These are phyloP conservation scores for Amylostereum areolatum DNA, from an alignment of 1,284 basidiomycete species.

Conservation along the genomic window DNA sequence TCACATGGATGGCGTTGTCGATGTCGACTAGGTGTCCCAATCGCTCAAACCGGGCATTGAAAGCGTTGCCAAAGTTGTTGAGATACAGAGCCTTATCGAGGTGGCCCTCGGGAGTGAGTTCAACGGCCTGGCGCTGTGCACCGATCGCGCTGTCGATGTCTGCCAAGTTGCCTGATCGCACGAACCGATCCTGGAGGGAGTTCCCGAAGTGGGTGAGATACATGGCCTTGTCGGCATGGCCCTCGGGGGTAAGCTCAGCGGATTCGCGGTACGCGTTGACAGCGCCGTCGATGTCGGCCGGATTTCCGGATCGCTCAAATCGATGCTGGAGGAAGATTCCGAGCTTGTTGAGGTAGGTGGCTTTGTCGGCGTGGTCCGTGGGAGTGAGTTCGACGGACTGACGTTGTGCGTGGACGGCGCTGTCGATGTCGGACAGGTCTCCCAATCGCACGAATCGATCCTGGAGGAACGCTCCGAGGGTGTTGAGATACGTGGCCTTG, in stretches of 20 bases:
- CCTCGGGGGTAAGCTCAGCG: not conserved
- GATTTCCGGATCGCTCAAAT: not conserved
- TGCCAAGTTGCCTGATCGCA: not conserved
- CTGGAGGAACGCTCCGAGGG: not conserved
- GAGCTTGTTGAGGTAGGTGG: not conserved
- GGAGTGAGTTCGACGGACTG: not conserved
- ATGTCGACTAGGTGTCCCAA: not conserved
- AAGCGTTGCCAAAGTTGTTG: not conserved
- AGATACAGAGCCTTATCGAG: not conserved
- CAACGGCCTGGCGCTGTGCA: not conserved
- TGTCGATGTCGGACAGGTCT: not conserved
- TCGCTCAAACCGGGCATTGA: not conserved
- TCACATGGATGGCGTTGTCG: not conserved
- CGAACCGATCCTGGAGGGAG: not conserved
- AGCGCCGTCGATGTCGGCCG: not conserved
- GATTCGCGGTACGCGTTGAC: not conserved
- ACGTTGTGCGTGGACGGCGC: not conserved
- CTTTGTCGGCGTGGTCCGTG: not conserved
- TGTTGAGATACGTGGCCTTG: not conserved
- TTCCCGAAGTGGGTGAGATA: not conserved
- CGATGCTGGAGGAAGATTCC: not conserved
- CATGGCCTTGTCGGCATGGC: not conserved
- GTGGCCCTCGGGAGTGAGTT: not conserved
- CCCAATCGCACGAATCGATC: not conserved
- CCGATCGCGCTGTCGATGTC: not conserved